Evolutionary conservation across 768 basidiomycete genomes (phyloP).

Genomic region (Tulasnella sp.): DNA sequence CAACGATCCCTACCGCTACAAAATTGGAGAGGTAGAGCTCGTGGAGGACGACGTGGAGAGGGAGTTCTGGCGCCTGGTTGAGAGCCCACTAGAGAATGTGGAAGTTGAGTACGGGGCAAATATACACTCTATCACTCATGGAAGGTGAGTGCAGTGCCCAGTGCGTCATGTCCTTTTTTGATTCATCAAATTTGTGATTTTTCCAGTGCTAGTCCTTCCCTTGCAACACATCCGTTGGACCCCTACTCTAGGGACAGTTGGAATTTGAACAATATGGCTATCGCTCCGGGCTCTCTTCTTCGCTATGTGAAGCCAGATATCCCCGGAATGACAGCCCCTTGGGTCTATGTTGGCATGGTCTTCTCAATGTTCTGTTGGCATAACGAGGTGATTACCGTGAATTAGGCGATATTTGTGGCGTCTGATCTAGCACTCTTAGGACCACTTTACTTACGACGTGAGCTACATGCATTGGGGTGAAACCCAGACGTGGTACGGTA

Average conservation of each 20-base stretch:
- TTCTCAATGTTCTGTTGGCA: constrained; percentile 99
- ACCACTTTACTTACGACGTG: constrained; percentile 20
- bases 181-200: constrained; percentile 10
- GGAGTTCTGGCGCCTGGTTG: constrained; percentile 96
- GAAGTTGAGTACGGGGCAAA: constrained; percentile 99
- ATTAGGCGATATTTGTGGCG: constrained; percentile 49
- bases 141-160: constrained; percentile 58
- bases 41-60: constrained; percentile 88
- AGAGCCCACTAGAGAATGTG: constrained; percentile 82
- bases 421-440: constrained; percentile 20
- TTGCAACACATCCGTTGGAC: constrained; percentile 88
- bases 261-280: constrained; percentile 98
- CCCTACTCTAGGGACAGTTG: constrained; percentile 86
- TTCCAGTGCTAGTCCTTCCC: constrained; percentile 87
- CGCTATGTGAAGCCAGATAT: constrained; percentile 98
- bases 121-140: constrained; percentile 94
- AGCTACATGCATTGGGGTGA: constrained; percentile 90
- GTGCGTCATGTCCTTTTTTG: background rate
- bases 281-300: constrained; percentile 84
- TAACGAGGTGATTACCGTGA: constrained; percentile 67
- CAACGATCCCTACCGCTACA: constrained; percentile 52
- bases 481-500: constrained; percentile 99
- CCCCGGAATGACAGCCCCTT: constrained; percentile 98
- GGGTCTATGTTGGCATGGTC: constrained; percentile 99
- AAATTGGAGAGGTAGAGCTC: constrained; percentile 51